These are phyloP conservation scores for Hygrocybe punicea DNA, from an alignment of 768 basidiomycete genomes.

Conservation along the genomic window DNA sequence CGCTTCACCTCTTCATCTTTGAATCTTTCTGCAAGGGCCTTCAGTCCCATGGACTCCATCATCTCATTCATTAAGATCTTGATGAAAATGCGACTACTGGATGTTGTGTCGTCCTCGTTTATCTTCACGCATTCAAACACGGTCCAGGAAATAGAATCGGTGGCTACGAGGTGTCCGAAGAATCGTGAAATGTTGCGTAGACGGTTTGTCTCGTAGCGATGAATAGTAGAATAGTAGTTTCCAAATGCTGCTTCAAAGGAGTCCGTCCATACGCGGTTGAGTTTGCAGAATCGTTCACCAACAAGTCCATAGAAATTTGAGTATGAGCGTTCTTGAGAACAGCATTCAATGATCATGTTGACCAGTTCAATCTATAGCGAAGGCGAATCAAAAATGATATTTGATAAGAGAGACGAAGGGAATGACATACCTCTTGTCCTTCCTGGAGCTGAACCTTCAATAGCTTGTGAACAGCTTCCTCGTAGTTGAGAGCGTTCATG, in stretches of 20 bases:
- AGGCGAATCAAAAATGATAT: background rate
- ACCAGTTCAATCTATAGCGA: constrained; percentile 80
- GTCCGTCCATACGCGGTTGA: constrained; percentile 93
- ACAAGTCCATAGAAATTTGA: constrained; percentile 96
- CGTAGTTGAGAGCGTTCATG: constrained; percentile 97
- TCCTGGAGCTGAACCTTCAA: constrained; percentile 89
- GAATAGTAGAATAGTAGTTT: constrained; percentile 93
- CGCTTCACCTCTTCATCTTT: constrained; percentile 77
- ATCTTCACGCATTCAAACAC: constrained; percentile 81
- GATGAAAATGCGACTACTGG: constrained; percentile 92
- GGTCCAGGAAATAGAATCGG: constrained; percentile 87
- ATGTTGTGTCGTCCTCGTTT: constrained; percentile 97
- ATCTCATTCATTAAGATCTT: constrained; percentile 97
- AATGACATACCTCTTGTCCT: constrained; percentile 78
- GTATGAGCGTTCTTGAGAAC: constrained; percentile 98
- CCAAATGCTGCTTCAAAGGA: constrained; percentile 81
- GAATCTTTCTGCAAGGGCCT: constrained; percentile 82
- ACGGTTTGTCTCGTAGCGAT: constrained; percentile 98
- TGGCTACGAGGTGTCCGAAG: constrained; percentile 88
- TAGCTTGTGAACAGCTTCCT: constrained; percentile 98
- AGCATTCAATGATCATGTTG: constrained; percentile 99
- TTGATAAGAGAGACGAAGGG: background rate
- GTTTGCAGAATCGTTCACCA: constrained; percentile 93
- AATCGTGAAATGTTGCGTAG: constrained; percentile 95
- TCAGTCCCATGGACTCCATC: constrained; percentile 90